Evolutionary conservation across 768 basidiomycete genomes (phyloP).

Genomic region (Trametopsis cervina): DNA sequence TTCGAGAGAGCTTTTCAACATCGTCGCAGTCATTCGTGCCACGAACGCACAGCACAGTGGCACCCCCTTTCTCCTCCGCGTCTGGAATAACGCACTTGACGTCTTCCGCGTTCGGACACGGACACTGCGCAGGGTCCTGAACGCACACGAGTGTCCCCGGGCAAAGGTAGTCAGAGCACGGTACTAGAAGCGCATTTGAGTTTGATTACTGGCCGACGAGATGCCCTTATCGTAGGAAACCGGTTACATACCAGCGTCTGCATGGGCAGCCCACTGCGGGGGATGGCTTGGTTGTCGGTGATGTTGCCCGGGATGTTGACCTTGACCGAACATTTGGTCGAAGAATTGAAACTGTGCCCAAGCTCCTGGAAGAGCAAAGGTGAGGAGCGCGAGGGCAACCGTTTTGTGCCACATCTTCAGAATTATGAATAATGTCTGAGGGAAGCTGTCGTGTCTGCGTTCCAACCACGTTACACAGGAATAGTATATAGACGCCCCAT

Average conservation of each 20-base stretch:
- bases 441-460: no score
- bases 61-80: conserved; percentile 39
- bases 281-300: conserved; percentile 35
- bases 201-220: background rate
- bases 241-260: conserved; percentile 51
- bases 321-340: conserved; percentile 66
- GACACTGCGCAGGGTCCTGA: conserved; percentile 53
- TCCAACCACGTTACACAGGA: no score
- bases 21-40: conserved; percentile 56
- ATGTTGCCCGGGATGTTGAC: conserved; percentile 49
- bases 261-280: conserved; percentile 58
- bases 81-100: conserved; percentile 74
- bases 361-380: conserved; percentile 31
- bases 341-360: conserved; percentile 76
- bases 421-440: no score
- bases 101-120: conserved; percentile 72
- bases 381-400: conserved; percentile 23
- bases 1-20: conserved; percentile 48
- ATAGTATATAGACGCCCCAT: no score
- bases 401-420: conserved; percentile 3
- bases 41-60: conserved; percentile 64
- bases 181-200: conserved; percentile 36
- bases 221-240: background rate
- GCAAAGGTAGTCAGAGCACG: conserved; percentile 71
- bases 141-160: conserved; percentile 72